Evolutionary conservation across 306 rosid species (phyloP).

Genomic region (Acacia confusa): DNA sequence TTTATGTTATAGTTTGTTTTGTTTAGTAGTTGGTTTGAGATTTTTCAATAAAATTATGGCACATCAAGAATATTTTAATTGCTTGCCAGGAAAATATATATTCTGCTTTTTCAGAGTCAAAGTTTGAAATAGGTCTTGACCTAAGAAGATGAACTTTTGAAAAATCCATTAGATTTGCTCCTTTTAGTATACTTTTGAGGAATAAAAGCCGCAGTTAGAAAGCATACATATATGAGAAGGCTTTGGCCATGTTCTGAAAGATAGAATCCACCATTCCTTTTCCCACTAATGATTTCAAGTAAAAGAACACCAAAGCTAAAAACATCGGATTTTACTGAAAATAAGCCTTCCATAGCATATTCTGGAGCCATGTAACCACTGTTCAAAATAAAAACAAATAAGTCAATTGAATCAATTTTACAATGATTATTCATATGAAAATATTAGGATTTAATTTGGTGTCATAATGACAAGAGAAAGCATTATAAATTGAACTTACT

Average conservation of each 20-base stretch:
- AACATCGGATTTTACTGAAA: constrained; percentile 47
- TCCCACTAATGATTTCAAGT: constrained; percentile 49
- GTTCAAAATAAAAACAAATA: background rate
- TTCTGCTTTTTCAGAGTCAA: background rate
- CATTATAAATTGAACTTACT: constrained; percentile 39
- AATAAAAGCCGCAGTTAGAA: background rate
- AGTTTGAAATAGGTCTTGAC: background rate
- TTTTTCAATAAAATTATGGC: background rate
- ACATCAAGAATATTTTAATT: background rate
- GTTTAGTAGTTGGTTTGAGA: background rate
- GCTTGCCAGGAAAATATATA: background rate
- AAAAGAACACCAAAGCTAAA: constrained; percentile 54
- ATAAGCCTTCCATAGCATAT: constrained; percentile 54
- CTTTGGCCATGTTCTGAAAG: constrained; percentile 35
- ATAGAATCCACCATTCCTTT: constrained; percentile 37
- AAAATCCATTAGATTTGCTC: background rate
- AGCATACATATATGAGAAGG: constrained; percentile 46
- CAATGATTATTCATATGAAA: background rate
- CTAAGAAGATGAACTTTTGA: background rate
- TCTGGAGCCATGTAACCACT: constrained; percentile 70
- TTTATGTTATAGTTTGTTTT: background rate
- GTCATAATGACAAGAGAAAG: background rate
- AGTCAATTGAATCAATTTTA: background rate
- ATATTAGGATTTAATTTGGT: background rate
- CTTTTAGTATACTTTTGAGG: background rate